These are phyloP conservation scores for Coemansia erecta DNA, from an alignment of 192 early-diverging fungal species.

Conservation along the genomic window DNA sequence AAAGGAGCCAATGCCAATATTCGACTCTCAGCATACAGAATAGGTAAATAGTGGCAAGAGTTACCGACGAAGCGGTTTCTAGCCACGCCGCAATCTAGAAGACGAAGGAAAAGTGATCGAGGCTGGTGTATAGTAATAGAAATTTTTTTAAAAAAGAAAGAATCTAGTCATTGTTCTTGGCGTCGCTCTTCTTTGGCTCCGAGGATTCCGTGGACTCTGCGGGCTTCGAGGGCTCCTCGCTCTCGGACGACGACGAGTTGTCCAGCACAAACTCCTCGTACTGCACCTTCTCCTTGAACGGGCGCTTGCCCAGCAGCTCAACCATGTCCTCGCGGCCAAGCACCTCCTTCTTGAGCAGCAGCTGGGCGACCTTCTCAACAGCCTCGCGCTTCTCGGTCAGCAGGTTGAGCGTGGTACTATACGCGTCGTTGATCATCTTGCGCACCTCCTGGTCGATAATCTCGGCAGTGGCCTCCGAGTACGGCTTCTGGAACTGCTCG, in stretches of 20 bases:
- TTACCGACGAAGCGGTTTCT: too few relatives aligned
- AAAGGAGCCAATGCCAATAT: too few relatives aligned
- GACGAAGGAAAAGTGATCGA: too few relatives aligned
- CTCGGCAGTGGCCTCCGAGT: slow-evolving; percentile 89
- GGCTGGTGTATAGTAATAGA: not conserved
- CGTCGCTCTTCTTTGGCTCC: slow-evolving; percentile 1
- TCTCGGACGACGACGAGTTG: slow-evolving; percentile 28
- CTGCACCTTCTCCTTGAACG: slow-evolving; percentile 71
- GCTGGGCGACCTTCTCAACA: slow-evolving; percentile 89
- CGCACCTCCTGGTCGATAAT: slow-evolving; percentile 96
- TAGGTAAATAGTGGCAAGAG: too few relatives aligned
- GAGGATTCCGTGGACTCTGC: too few relatives aligned
- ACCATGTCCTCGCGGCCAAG: slow-evolving; percentile 96
- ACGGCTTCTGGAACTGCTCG: slow-evolving; percentile 91
- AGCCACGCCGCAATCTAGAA: too few relatives aligned
- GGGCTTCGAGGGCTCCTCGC: not conserved
- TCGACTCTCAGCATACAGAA: too few relatives aligned
- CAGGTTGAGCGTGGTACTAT: slow-evolving; percentile 77
- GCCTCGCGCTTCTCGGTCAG: slow-evolving; percentile 80
- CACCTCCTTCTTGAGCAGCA: slow-evolving; percentile 96
- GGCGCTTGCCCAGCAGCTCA: slow-evolving; percentile 77
- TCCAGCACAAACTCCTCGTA: slow-evolving; percentile 67
- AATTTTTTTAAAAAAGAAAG: slow-evolving; percentile 1
- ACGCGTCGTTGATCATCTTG: slow-evolving; percentile 75
- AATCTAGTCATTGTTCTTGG: slow-evolving; percentile 9